Conservation (phyloP, 2,329 filamentous ascomycete species). For the Penicillium polonicum region DNA sequence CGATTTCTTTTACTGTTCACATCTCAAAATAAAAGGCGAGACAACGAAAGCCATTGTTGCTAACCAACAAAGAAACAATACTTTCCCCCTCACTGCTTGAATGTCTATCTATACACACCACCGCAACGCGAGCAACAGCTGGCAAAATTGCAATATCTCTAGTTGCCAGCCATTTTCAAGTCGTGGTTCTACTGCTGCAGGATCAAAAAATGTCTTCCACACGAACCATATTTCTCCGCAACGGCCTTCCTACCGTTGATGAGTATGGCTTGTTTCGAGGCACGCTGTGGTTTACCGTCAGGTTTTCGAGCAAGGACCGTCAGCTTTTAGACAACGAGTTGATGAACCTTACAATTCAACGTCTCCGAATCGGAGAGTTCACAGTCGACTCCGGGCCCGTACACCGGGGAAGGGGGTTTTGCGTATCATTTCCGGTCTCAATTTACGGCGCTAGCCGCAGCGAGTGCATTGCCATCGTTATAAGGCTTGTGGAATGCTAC, state of each 20-base stretch:
- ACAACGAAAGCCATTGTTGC: not conserved
- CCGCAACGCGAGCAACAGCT: not conserved
- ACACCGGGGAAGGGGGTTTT: not conserved
- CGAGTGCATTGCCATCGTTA: not conserved
- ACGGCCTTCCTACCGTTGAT: not conserved
- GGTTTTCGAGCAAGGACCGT: not conserved
- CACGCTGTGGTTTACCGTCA: not conserved
- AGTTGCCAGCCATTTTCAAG: not conserved
- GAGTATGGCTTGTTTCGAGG: not conserved
- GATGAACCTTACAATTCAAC: not conserved
- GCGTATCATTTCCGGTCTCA: not conserved
- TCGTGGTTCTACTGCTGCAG: accelerated
- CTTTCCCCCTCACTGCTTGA: not conserved
- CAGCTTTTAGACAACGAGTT: not conserved
- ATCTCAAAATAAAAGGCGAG: no score
- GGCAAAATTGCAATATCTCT: no score
- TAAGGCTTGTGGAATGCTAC: not conserved
- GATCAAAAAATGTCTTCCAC: not conserved
- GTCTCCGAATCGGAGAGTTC: not conserved
- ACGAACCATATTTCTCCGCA: not conserved
- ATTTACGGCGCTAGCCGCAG: not conserved
- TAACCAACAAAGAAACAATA: not conserved
- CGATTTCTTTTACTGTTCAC: not conserved
- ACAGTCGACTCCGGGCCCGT: not conserved
- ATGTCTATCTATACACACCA: not conserved